These are phyloP conservation scores for Geranium rotundifolium DNA, from an alignment of 345 rosid genomes.

Conservation along the genomic window DNA sequence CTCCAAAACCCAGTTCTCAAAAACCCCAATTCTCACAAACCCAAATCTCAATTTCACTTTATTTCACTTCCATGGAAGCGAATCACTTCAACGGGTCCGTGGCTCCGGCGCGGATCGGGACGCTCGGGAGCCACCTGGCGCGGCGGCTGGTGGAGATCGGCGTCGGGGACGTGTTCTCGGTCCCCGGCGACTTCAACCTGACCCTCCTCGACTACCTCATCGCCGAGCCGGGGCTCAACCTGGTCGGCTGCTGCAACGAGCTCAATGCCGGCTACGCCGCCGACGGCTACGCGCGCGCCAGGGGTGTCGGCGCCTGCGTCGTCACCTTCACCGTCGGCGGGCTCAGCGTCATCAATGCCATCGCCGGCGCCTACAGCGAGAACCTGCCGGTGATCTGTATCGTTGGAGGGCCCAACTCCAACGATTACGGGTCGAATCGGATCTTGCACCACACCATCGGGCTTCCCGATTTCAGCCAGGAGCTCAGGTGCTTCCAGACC, in stretches of 20 bases:
- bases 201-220: slow-evolving; percentile 50
- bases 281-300: slow-evolving; percentile 60
- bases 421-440: slow-evolving; percentile 58
- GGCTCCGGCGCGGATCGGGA: slow-evolving; percentile 25
- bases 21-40: too few relatives aligned
- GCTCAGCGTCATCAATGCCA: slow-evolving; percentile 54
- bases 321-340: slow-evolving; percentile 79
- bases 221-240: slow-evolving; percentile 44
- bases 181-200: slow-evolving; percentile 65
- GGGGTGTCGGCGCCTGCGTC: slow-evolving; percentile 58
- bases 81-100: slow-evolving; percentile 26
- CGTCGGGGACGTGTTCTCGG: slow-evolving; percentile 54
- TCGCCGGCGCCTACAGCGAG: slow-evolving; percentile 70
- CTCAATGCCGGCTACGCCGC: slow-evolving; percentile 77
- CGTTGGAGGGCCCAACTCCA: slow-evolving; percentile 61
- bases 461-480: slow-evolving; percentile 57
- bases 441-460: slow-evolving; percentile 69
- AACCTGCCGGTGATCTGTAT: slow-evolving; percentile 58
- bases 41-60: too few relatives aligned
- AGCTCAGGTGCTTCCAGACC: slow-evolving; percentile 50
- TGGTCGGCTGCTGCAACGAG: slow-evolving; percentile 70
- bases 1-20: too few relatives aligned
- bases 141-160: slow-evolving; percentile 67
- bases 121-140: slow-evolving; percentile 48
- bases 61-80: slow-evolving; percentile 20